A percentile compares a stretch with the other conserved stretches of the same genome.
Conservation (phyloP, 192 early-diverging fungal species). For the Linnemannia schmuckeri region DNA sequence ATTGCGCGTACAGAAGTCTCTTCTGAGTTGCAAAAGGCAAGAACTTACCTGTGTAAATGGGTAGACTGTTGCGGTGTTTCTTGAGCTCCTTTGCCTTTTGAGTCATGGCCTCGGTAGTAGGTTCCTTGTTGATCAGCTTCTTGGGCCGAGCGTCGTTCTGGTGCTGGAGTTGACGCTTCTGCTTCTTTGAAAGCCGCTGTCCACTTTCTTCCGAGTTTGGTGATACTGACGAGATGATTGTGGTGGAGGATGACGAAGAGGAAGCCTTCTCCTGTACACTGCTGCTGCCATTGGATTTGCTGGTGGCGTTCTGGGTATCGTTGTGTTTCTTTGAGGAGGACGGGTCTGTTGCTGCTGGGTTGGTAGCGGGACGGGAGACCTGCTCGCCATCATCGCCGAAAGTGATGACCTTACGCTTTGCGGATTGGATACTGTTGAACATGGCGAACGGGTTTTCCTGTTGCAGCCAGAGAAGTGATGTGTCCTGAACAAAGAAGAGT, state of each 20-base stretch:
- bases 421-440: slow-evolving; percentile 40
- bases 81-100: slow-evolving; percentile 41
- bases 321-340: not conserved
- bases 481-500: slow-evolving; percentile 6
- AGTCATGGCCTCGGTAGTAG: slow-evolving; percentile 32
- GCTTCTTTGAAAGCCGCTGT: slow-evolving; percentile 24
- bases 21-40: not conserved
- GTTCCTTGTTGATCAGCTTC: slow-evolving; percentile 36
- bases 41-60: slow-evolving; percentile 40
- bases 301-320: not conserved
- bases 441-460: slow-evolving; percentile 12
- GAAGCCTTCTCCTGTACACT: not conserved
- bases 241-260: not conserved
- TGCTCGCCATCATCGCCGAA: slow-evolving; percentile 46
- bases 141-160: slow-evolving; percentile 27
- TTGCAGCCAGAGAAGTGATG: not conserved
- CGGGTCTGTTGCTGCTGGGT: not conserved
- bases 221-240: not conserved
- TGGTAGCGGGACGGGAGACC: slow-evolving; percentile 7
- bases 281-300: not conserved
- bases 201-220: not conserved
- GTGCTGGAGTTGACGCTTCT: slow-evolving; percentile 29
- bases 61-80: slow-evolving; percentile 40
- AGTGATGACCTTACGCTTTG: slow-evolving; percentile 49
- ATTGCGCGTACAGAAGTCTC: not conserved